phyloP scores from a whole-genome alignment of 805 yeast species.

The Candida patagonica region DNA sequence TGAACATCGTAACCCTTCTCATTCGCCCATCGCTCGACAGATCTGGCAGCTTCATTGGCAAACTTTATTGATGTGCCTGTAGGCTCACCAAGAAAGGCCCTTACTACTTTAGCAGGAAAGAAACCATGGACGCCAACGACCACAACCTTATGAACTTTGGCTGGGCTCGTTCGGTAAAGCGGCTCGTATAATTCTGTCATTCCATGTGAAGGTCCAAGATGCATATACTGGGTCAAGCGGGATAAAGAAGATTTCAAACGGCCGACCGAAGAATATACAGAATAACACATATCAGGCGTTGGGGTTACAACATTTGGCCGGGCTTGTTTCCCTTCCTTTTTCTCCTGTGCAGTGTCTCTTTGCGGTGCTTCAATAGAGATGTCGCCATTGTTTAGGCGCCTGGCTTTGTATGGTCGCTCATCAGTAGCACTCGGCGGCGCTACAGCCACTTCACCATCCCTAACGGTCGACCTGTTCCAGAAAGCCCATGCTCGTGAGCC shows the following conservation, averaged over 20 bases:
- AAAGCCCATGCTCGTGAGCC: constrained; percentile 27
- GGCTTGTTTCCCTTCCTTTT: constrained; percentile 5
- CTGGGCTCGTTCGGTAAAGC: constrained; percentile 21
- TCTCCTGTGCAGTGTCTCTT: constrained; percentile 3
- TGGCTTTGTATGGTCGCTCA: constrained; percentile 21
- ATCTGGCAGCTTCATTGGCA: constrained; percentile 80
- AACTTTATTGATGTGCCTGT: constrained; percentile 91
- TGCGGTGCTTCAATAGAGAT: too few relatives aligned
- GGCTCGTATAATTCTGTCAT: constrained; percentile 19
- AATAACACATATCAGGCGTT: constrained; percentile 18
- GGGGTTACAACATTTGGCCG: constrained; percentile 24
- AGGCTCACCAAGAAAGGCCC: constrained; percentile 89
- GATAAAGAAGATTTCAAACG: constrained; percentile 14
- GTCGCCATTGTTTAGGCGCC: constrained; percentile 2
- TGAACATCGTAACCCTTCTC: constrained; percentile 33
- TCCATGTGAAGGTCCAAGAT: constrained; percentile 5
- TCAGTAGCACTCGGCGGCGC: constrained; percentile 27
- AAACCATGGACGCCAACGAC: constrained; percentile 95
- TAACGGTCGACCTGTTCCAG: constrained; percentile 20
- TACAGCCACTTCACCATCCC: constrained; percentile 24
- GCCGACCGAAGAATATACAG: constrained; percentile 18
- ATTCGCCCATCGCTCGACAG: constrained; percentile 59
- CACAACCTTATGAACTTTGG: constrained; percentile 45
- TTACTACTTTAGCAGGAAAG: constrained; percentile 76
- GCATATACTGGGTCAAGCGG: constrained; percentile 12